Evolutionary conservation across 108 stramenopile species (phyloP).

Genomic region (Discostella stelligeroides): DNA sequence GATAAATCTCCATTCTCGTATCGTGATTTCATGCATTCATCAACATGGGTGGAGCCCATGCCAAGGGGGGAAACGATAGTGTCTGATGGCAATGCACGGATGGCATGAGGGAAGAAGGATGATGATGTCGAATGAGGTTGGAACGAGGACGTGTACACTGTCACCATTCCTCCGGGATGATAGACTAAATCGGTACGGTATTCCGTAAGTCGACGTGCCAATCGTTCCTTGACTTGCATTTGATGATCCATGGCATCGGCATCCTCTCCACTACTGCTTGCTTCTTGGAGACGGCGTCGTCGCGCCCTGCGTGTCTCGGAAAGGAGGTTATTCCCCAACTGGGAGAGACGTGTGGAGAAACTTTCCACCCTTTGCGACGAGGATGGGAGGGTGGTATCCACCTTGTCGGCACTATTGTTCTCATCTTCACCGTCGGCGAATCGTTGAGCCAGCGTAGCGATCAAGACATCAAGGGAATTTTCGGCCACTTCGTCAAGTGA

Average conservation of each 20-base stretch:
- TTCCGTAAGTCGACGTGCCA: conserved; percentile 47
- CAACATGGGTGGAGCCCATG: conserved; percentile 9
- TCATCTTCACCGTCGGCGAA: background rate
- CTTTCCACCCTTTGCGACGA: background rate
- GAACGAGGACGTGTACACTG: conserved; percentile 21
- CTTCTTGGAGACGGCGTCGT: conserved; percentile 26
- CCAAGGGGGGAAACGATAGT: background rate
- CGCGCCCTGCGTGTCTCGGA: background rate
- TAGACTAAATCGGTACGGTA: conserved; percentile 30
- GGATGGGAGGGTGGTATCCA: background rate
- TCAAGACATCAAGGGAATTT: conserved; percentile 25
- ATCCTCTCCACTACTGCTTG: background rate
- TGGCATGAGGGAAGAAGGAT: too few species aligned
- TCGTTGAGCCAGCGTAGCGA: conserved; percentile 10
- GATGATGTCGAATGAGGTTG: background rate
- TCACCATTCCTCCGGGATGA: conserved; percentile 24
- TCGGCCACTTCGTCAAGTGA: conserved; percentile 18
- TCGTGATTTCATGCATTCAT: conserved; percentile 24
- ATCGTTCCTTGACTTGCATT: conserved; percentile 19
- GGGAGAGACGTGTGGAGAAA: conserved; percentile 4
- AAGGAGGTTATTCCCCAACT: conserved; percentile 14
- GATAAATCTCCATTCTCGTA: conserved; percentile 30
- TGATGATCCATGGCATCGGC: conserved; percentile 20
- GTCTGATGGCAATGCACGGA: too few species aligned
- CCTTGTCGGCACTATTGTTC: background rate